phyloP scores from a whole-genome alignment of 2,329 filamentous ascomycete species.

The Colletotrichum lentis region DNA sequence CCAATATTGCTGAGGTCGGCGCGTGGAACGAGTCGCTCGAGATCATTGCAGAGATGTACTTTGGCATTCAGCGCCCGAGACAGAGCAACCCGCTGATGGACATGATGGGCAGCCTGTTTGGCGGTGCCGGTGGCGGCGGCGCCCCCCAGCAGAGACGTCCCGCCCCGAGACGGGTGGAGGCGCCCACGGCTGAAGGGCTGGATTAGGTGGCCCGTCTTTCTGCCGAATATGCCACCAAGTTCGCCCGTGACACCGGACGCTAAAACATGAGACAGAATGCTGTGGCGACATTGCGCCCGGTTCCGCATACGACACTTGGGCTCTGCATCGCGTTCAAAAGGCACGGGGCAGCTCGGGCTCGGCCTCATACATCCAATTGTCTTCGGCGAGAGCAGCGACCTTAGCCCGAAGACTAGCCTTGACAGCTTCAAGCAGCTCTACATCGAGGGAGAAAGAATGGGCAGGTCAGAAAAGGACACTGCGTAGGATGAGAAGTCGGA shows the following conservation, averaged over 20 bases:
- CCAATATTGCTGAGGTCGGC: constrained; percentile 78
- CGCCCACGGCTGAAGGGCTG: constrained; percentile 66
- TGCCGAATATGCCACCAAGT: constrained; percentile 2
- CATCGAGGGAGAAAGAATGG: constrained; percentile 34
- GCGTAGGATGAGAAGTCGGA: not conserved
- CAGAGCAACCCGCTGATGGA: constrained; percentile 94
- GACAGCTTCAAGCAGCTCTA: constrained; percentile 75
- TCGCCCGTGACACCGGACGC: constrained; percentile 1
- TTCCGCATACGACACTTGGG: constrained; percentile 25
- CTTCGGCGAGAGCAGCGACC: constrained; percentile 77
- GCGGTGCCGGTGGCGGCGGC: constrained; percentile 69
- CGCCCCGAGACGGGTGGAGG: constrained; percentile 55
- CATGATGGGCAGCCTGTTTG: constrained; percentile 97
- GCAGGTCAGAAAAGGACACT: constrained; percentile 1
- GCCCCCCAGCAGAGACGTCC: constrained; percentile 51
- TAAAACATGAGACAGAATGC: constrained; percentile 4
- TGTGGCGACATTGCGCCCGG: constrained; percentile 33
- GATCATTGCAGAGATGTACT: constrained; percentile 95
- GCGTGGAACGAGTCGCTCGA: constrained; percentile 85
- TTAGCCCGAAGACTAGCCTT: constrained; percentile 75
- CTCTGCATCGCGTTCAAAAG: constrained; percentile 42
- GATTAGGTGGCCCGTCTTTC: constrained; percentile 54
- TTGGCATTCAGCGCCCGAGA: constrained; percentile 85
- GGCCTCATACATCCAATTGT: constrained; percentile 90
- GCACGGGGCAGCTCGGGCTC: constrained; percentile 60